Base-by-base conservation (phyloP, 495 filamentous ascomycete genomes). In the Talaromyces nanjingensis region DNA sequence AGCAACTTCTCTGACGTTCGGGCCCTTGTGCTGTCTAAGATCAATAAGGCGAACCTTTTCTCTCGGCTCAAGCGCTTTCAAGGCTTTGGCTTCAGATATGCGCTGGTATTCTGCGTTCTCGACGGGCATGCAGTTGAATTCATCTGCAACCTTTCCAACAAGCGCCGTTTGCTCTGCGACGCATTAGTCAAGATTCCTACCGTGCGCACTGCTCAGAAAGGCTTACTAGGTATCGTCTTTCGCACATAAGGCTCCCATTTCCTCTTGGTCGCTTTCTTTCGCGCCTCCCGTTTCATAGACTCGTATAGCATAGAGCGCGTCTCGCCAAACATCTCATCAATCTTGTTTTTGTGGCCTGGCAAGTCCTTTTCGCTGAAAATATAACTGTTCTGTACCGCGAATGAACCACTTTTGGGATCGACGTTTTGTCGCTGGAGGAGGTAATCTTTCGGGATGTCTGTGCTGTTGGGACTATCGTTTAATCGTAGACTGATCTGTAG, bases 321-420 rank as follows among this genome's bases (percentile, higher is more conserved):
- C 64, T 79, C 78, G 27, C 78, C 78, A 63, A 81, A 79, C n/a
- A 67, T 62, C 18, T 75, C 72, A 47, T 70, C 65, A 12, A 67
- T 60, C 11, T 66, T 71, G 14, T 81, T 81, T 64, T 86, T 86
- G 69, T 86, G 92, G 29, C 90, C 91, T 2, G 92, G 89, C 24
- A 96, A 81, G 71, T 98, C 90, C 72, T 94, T 92, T 74, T 98
- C 93, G 16, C 88, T 89, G 70, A 98, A 98, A 47, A 97, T 75
- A 70, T 86, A 96, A 7, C 90, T 93, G 70, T 97, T 98, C 70
- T 84, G 71, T 0, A 77, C 76, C 58, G 73, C 70, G 58, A 79
- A 73, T 20, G 73, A 70, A 76, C 57, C 87, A 74, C 66, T 84
- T 71, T 68, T 78, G 67, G 68, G 59, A n/a, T 70, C 71, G 12